phyloP scores from a whole-genome alignment of 441 rosid genomes.

The Arabidopsis hybrid region DNA sequence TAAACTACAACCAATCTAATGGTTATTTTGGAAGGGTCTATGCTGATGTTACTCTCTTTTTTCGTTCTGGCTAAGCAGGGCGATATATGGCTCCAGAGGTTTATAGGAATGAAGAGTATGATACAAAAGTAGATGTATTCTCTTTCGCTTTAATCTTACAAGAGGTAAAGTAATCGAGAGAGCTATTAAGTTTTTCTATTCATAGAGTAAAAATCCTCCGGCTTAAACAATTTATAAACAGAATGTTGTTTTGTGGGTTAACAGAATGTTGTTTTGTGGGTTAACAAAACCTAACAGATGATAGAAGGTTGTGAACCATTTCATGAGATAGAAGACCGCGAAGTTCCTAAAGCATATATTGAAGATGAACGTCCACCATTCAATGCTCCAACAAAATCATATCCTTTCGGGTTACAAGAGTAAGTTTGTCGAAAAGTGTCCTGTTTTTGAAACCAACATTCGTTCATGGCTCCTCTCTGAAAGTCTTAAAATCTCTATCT shows the following conservation, averaged over 20 bases:
- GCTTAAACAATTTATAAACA: too few relatives aligned
- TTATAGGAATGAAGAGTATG: conserved; percentile 77
- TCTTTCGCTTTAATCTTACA: conserved; percentile 82
- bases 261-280: conserved; percentile 6
- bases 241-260: too few relatives aligned
- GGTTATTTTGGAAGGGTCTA: conserved; percentile 13
- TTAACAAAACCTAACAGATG: conserved; percentile 56
- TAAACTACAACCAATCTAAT: neutral
- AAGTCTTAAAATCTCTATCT: conserved; percentile 10
- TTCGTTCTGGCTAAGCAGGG: conserved; percentile 47
- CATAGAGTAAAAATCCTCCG: too few relatives aligned
- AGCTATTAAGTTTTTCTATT: neutral
- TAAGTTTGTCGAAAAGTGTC: conserved; percentile 37
- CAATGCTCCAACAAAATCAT: conserved; percentile 59
- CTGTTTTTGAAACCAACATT: neutral
- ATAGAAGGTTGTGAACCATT: conserved; percentile 81
- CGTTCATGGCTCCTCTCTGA: neutral
- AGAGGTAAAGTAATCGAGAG: conserved; percentile 55
- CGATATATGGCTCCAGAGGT: conserved; percentile 84
- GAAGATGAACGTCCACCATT: conserved; percentile 77
- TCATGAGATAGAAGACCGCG: conserved; percentile 57
- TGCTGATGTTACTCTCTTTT: conserved; percentile 13
- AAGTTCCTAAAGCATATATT: conserved; percentile 74
- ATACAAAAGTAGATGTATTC: conserved; percentile 77
- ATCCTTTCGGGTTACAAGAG: conserved; percentile 66